Base-by-base conservation (phyloP, 352 stramenopile genomes). In the Phytophthora foliorum region DNA sequence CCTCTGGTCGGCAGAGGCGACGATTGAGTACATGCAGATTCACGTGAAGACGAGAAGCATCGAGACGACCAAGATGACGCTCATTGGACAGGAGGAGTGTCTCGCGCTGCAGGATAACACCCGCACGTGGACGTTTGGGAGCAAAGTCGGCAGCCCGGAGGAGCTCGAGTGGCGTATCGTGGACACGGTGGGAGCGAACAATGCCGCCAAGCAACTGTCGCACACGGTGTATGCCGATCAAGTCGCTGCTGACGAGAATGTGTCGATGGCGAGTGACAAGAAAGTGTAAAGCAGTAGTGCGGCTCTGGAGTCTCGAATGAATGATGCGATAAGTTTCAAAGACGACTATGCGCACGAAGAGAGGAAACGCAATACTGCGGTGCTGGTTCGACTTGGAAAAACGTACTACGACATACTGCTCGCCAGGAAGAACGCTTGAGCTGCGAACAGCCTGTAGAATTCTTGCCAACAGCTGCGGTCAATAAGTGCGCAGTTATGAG, bases 81-180 rank as follows among this genome's bases (percentile, higher is more conserved):
- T 81, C 7, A 44, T 81, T n/a, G 76, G 66, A 17, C 48, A 81
- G 19, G 76, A 84, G 25, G 70, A 81, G 41, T 67, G 66, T 41
- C 50, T 84, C 2, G 76, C 59, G 36, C 44, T 80, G 63, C 76
- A 84, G 44, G 69, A 77, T 25, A 81, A 84, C 27, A 56, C 69
- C 7, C 65, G 76, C 19, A 71, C 48, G 22, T 84, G 66, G 73
- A 72, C 64, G 44, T 78, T 84, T 44, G 76, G 63, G 32, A 75
- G 66, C 19, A 69, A 75, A 27, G 69, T 80, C n/a, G 71, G 56
- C 27, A 71, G 31, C 7, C n/a, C 19, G 10, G 66, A 79, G 13
- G 61, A 84, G 39, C 41, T 84, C 21, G 76, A 79, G 53, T 84
- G 76, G 76, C 67, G 61, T 21, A 75, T 84, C 50, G 38, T 84